Base-by-base conservation (phyloP, 2,329 filamentous ascomycete genomes). In the Lithohypha guttulata region DNA sequence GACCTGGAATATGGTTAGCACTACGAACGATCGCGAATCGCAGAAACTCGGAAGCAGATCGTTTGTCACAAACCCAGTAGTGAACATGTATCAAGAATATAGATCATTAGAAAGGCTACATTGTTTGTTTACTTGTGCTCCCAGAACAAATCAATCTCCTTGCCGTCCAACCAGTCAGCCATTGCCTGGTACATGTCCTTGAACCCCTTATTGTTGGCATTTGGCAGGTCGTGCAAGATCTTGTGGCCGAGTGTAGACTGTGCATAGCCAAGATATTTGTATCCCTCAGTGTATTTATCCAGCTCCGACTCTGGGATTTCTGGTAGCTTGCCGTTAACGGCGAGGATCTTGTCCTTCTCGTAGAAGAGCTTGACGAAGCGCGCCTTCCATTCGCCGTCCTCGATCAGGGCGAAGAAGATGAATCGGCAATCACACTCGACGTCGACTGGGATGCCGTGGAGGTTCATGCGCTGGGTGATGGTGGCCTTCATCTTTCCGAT, bases 401-500 rank as follows among this genome's bases (percentile, higher is more conserved):
- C 52, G 2, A 52, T 39, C 46, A 63, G 64, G 35, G 63, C 59
- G 38, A 64, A 69, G 41, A 66, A 66, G 51, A 67, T 60, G 46
- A 69, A 68, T 1, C 66, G 54, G 44, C 68, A 66, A 51, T 70
- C 67, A 52, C 68, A 70, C 55, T 71, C 68, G 35, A 70, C 62
- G 45, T 71, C 67, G 47, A 61, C 67, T 44, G 60, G 54, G 42
- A 57, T 44, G 33, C 57, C 57, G 32, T 56, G 52, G 41, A 55
- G 33, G 26, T 46, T 53, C 18, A 71, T 69, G 25, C 68, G 64
- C 51, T 71, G 68, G 3, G 67, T 70, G 54, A 70, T 71, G 39
- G 68, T 71, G 6, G 66, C 65, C 59, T 70, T 70, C 67, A 70
- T 70, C 58, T 70, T 70, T 46, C 66, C 66, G 17, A 71, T 55